phyloP scores from a whole-genome alignment of 148 eudicot species.

The Diospyros kaki region DNA sequence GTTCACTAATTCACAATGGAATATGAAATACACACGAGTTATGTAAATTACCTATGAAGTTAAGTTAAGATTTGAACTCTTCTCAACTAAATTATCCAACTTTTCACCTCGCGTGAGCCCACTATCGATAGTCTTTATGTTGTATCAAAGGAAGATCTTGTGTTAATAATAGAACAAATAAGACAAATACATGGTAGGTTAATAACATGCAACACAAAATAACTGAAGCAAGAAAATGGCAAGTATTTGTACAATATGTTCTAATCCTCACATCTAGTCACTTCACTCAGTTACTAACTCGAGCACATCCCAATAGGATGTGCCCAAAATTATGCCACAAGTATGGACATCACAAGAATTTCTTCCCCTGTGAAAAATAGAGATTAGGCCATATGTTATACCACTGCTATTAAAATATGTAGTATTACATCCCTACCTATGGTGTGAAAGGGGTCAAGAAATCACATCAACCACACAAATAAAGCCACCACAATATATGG shows the following conservation, averaged over 20 bases:
- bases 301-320: background rate
- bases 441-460: no score
- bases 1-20: background rate
- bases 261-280: background rate
- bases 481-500: no score
- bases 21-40: background rate
- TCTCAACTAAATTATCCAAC: constrained; percentile 91
- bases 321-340: no score
- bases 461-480: no score
- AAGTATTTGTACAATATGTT: background rate
- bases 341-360: no score
- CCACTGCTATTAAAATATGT: no score
- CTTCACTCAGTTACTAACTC: background rate
- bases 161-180: background rate
- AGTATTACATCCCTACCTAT: no score
- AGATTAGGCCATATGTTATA: no score
- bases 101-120: constrained; percentile 88
- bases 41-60: constrained; percentile 72
- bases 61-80: constrained; percentile 89
- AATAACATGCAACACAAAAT: background rate
- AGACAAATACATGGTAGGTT: background rate
- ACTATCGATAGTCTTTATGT: constrained; percentile 90
- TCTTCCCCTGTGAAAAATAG: no score
- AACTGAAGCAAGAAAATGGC: background rate
- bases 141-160: constrained; percentile 22